A percentile compares a stretch with the other conserved stretches of the same genome.
Evolutionary conservation across 2,329 filamentous ascomycete species (phyloP).

Genomic region (Aspergillus unguis): DNA sequence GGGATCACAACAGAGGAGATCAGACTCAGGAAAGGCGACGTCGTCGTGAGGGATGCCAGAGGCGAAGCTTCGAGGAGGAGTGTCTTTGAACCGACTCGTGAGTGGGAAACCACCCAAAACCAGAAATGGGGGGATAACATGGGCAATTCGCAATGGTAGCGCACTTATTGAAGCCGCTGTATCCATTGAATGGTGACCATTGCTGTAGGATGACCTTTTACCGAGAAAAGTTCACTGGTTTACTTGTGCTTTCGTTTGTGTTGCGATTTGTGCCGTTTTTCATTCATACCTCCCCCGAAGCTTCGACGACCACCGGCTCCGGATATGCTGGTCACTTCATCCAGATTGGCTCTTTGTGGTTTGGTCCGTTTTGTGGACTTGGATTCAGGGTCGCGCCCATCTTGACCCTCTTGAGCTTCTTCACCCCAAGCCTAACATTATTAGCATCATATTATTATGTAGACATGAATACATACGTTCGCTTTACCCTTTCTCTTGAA

Average conservation of each 20-base stretch:
- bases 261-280: conserved; percentile 14
- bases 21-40: conserved; percentile 2
- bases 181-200: not conserved
- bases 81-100: not conserved
- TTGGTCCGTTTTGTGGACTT: conserved; percentile 8
- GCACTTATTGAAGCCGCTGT: not conserved
- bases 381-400: conserved; percentile 11
- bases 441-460: not conserved
- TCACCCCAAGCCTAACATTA: conserved; percentile 11
- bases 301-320: conserved; percentile 23
- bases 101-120: not conserved
- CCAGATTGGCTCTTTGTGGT: conserved; percentile 16
- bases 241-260: conserved; percentile 27
- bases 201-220: not conserved
- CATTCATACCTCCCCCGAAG: conserved; percentile 9
- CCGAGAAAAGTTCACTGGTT: not conserved
- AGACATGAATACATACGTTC: conserved; percentile 19
- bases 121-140: not conserved
- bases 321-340: conserved; percentile 31
- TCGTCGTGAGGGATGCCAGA: conserved; percentile 4
- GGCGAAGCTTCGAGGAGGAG: not conserved
- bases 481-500: conserved; percentile 35
- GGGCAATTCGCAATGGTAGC: not conserved
- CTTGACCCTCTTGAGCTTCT: conserved; percentile 10
- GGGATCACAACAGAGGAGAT: conserved; percentile 5